Base-by-base conservation (phyloP, 352 stramenopile genomes). In the Pythium pyrilobum region DNA sequence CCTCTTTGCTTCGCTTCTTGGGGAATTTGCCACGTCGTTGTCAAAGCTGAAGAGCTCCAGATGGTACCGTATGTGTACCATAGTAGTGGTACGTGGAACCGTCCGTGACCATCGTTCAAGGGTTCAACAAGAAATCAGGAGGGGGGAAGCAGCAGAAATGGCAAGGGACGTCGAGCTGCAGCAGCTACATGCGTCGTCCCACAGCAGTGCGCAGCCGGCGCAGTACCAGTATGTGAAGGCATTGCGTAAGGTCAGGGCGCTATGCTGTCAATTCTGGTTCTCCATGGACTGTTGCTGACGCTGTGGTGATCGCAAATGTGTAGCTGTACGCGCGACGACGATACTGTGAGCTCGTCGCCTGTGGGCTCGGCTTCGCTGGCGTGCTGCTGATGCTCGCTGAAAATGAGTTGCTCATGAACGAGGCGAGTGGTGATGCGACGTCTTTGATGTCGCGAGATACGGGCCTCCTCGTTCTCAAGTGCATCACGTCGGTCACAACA, bases 301-400 rank as follows among this genome's bases (percentile, higher is more conserved):
- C n/a, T n/a, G n/a, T n/a, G n/a, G n/a, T n/a, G n/a, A n/a, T n/a
- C n/a, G 16, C 16, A n/a, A 21, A 38, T 37, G n/a, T 56, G 37
- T 55, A 86, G 73, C 72, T 83, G 64, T 88, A 85, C 24, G 62
- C 49, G 8, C 56, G 58, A 3, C 68, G 79, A 18, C 66, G 70
- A 2, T 68, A 58, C 9, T 84, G 69, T 59, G 77, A 88, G 36
- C 59, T 85, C n/a, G 40, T 48, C n/a, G 67, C 72, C 0, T 87
- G 76, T 20, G 55, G 60, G 11, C 28, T 83, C 1, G 79, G 56
- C 15, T 56, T 85, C 0, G 16, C 74, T 1, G 80, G 80, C 9
- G 56, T 90, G 10, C 31, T 77, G 16, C 37, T 90, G 25, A 90
- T 90, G 80, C 70, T 90, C 4, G 64, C 53, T n/a, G 67, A 87